phyloP scores from a whole-genome alignment of 768 basidiomycete genomes.

The Goffeauzyma gilvescens region DNA sequence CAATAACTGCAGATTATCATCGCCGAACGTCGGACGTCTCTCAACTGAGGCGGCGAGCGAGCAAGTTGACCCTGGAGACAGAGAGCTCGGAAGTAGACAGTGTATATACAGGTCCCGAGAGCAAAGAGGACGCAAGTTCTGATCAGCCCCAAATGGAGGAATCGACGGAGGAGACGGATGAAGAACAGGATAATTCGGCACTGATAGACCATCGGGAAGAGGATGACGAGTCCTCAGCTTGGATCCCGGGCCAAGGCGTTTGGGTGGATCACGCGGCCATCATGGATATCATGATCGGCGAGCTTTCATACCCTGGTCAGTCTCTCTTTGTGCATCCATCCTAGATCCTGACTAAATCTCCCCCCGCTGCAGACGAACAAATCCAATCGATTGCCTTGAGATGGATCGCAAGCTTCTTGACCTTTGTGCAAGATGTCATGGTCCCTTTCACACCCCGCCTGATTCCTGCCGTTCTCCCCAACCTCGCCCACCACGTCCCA shows the following conservation, averaged over 20 bases:
- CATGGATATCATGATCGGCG: conserved; percentile 75
- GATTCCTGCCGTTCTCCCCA: conserved; percentile 78
- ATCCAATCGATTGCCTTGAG: conserved; percentile 83
- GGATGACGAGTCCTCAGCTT: conserved; percentile 38
- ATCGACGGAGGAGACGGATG: conserved; percentile 12
- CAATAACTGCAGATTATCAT: not conserved
- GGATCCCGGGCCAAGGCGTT: conserved; percentile 88
- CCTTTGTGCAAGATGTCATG: conserved; percentile 75
- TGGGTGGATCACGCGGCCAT: conserved; percentile 77
- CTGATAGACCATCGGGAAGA: conserved; percentile 26
- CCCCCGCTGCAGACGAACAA: conserved; percentile 51
- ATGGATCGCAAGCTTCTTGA: conserved; percentile 81
- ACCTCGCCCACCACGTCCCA: conserved; percentile 73
- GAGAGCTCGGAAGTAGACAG: conserved; percentile 10
- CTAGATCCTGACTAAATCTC: not conserved
- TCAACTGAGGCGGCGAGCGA: conserved; percentile 29
- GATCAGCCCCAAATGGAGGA: conserved; percentile 8
- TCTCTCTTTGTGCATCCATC: conserved; percentile 10
- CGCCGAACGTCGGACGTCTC: not conserved
- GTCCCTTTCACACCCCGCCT: conserved; percentile 84
- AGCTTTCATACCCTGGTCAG: conserved; percentile 60
- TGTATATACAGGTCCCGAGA: conserved; percentile 5
- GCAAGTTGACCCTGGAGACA: conserved; percentile 24
- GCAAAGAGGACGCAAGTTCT: conserved; percentile 9
- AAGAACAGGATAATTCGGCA: conserved; percentile 8